Evolutionary conservation across 2,329 filamentous ascomycete genomes (phyloP).

Genomic region (Blastomyces silverae): DNA sequence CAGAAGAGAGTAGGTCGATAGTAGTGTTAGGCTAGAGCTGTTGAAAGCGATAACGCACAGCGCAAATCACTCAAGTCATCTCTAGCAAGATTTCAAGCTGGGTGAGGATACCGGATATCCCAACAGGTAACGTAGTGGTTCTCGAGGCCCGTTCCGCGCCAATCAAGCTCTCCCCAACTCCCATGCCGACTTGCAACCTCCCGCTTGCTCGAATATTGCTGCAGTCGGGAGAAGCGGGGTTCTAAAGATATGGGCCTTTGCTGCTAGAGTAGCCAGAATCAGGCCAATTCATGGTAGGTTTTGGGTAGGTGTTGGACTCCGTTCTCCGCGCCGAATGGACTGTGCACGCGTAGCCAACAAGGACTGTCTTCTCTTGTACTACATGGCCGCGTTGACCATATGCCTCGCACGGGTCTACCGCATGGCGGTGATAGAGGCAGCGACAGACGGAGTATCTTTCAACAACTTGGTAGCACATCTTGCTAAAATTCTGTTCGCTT

Average conservation of each 20-base stretch:
- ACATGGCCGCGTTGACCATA: constrained; percentile 67
- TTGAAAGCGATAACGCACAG: not conserved
- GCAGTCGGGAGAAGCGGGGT: not conserved
- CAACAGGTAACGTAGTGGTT: not conserved
- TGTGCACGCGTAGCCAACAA: constrained; percentile 74
- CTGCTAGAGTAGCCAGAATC: constrained; percentile 34
- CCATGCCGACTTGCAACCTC: not conserved
- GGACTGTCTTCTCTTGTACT: constrained; percentile 66
- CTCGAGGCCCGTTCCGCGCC: not conserved
- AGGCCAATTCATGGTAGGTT: constrained; percentile 21
- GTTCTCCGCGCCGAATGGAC: constrained; percentile 40
- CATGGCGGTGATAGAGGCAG: constrained; percentile 82
- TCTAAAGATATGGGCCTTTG: constrained; percentile 21
- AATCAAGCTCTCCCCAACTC: not conserved
- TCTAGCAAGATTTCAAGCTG: not conserved
- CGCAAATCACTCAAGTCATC: not conserved
- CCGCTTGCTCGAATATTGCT: constrained; percentile 5
- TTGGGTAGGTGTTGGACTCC: constrained; percentile 19
- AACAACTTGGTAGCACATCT: constrained; percentile 80
- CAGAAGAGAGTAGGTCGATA: not conserved
- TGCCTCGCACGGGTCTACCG: constrained; percentile 70
- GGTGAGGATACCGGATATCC: not conserved
- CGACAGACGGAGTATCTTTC: constrained; percentile 81
- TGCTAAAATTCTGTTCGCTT: not conserved
- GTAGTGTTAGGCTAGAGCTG: not conserved